Percentiles rank a stretch among this genome's conserved stretches.
These are phyloP conservation scores for Fragaria ananassa DNA, from an alignment of 306 rosid species.

Conservation along the genomic window DNA sequence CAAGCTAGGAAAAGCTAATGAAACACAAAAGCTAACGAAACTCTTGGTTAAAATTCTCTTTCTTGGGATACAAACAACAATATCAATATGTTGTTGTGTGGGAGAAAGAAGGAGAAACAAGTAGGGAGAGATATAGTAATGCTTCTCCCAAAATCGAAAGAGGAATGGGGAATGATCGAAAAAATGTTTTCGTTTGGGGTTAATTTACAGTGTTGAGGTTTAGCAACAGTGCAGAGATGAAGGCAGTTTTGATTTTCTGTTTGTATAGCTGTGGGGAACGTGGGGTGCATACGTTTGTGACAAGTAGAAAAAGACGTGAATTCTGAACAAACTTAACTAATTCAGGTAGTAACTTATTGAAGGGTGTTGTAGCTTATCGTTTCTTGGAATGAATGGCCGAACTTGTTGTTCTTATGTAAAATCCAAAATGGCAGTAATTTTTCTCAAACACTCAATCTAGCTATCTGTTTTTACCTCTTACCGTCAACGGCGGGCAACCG, in stretches of 20 bases:
- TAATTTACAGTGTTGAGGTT: background rate
- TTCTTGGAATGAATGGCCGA: background rate
- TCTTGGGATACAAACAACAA: conserved; percentile 20
- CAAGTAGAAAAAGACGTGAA: background rate
- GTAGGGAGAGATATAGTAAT: background rate
- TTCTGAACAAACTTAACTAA: background rate
- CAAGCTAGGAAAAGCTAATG: background rate
- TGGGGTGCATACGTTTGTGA: conserved; percentile 7
- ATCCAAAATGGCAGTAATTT: background rate
- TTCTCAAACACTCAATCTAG: background rate
- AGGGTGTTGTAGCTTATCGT: background rate
- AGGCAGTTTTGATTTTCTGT: conserved; percentile 9
- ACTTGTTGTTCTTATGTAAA: background rate
- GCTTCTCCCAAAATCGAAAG: conserved; percentile 28
- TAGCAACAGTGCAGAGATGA: background rate
- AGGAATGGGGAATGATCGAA: background rate
- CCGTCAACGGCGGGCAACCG: background rate
- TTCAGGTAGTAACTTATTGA: background rate
- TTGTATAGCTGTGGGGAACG: conserved; percentile 1
- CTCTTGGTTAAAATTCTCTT: conserved; percentile 3
- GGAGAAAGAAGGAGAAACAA: conserved; percentile 6
- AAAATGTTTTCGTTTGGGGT: background rate
- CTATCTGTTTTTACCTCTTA: background rate
- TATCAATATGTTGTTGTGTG: conserved; percentile 15
- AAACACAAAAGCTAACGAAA: background rate